These are phyloP conservation scores for Pseudoperonospora humuli DNA, from an alignment of 352 stramenopile genomes.

Conservation along the genomic window DNA sequence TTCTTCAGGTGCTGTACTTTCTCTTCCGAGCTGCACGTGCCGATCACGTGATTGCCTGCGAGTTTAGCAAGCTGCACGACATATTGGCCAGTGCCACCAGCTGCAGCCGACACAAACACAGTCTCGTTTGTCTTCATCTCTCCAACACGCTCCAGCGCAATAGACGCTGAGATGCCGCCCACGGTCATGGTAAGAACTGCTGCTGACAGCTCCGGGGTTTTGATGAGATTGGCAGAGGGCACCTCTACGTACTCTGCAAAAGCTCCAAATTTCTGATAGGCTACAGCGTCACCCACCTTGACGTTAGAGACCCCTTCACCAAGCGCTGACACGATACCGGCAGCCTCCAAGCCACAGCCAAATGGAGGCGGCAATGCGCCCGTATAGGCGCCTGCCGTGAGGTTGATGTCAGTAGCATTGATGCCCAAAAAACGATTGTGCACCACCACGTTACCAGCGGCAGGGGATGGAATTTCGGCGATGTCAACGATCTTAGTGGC, in stretches of 20 bases:
- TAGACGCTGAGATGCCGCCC: conserved; percentile 13
- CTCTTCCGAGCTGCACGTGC: conserved; percentile 19
- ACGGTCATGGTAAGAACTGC: conserved; percentile 18
- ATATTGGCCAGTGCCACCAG: conserved; percentile 17
- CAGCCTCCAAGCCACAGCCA: conserved; percentile 36
- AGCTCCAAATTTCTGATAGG: conserved; percentile 27
- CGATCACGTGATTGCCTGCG: conserved; percentile 21
- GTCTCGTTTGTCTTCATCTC: conserved; percentile 21
- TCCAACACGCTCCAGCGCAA: conserved; percentile 18
- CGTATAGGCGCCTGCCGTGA: conserved; percentile 33
- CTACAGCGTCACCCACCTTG: conserved; percentile 32
- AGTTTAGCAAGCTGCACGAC: conserved; percentile 21
- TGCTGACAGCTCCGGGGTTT: conserved; percentile 13
- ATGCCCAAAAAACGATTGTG: conserved; percentile 36
- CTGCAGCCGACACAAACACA: conserved; percentile 18
- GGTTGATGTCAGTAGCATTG: conserved; percentile 45
- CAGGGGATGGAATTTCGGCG: conserved; percentile 14
- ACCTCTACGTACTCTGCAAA: conserved; percentile 19
- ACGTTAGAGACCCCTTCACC: conserved; percentile 33
- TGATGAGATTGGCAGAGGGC: conserved; percentile 12
- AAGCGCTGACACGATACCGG: conserved; percentile 28
- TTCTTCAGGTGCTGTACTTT: conserved; percentile 17
- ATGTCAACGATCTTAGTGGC: conserved; percentile 19
- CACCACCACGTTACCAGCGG: conserved; percentile 13
- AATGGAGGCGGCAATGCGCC: conserved; percentile 29